A percentile compares a stretch with the other conserved stretches of the same genome.
These are phyloP conservation scores for Domatiomyces catenatus DNA, from an alignment of 2,329 filamentous ascomycete species.

Conservation along the genomic window DNA sequence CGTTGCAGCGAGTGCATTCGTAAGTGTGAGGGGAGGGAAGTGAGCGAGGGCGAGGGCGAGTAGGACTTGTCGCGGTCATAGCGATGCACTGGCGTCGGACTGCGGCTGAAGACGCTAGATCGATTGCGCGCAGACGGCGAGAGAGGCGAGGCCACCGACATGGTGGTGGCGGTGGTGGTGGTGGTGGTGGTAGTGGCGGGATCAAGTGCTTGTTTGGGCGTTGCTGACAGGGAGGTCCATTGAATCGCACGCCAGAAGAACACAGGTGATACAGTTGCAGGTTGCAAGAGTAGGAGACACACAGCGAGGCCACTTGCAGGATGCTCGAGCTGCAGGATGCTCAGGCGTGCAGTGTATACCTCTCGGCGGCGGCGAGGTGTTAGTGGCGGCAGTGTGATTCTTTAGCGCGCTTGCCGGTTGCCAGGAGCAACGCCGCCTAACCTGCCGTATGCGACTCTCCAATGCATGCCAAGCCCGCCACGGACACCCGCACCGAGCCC, in stretches of 20 bases:
- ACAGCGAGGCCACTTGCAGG: not conserved
- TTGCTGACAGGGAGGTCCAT: slow-evolving; percentile 61
- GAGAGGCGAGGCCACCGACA: slow-evolving; percentile 15
- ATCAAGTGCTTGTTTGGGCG: slow-evolving; percentile 57
- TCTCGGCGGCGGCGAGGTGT: not conserved
- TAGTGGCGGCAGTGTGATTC: not conserved
- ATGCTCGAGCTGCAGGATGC: not conserved
- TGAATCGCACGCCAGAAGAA: slow-evolving; percentile 24
- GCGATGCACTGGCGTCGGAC: slow-evolving; percentile 28
- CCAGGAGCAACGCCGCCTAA: not conserved
- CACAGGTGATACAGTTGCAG: not conserved
- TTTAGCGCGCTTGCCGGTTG: not conserved
- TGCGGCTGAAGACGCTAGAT: slow-evolving; percentile 53
- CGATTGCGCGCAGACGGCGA: slow-evolving; percentile 43
- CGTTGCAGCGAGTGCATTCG: slow-evolving; percentile 47
- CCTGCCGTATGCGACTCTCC: not conserved
- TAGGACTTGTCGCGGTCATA: slow-evolving; percentile 58
- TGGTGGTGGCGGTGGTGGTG: no score
- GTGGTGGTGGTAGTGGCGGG: slow-evolving; percentile 51
- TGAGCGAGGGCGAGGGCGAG: slow-evolving; percentile 38
- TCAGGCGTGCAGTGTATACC: no score
- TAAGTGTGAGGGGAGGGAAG: slow-evolving; percentile 25
- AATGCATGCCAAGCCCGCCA: not conserved
- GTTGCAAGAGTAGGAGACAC: not conserved
- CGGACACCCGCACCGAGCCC: not conserved